These are phyloP conservation scores for Fonsecaea multimorphosa DNA, from an alignment of 2,329 filamentous ascomycete species.

Conservation along the genomic window DNA sequence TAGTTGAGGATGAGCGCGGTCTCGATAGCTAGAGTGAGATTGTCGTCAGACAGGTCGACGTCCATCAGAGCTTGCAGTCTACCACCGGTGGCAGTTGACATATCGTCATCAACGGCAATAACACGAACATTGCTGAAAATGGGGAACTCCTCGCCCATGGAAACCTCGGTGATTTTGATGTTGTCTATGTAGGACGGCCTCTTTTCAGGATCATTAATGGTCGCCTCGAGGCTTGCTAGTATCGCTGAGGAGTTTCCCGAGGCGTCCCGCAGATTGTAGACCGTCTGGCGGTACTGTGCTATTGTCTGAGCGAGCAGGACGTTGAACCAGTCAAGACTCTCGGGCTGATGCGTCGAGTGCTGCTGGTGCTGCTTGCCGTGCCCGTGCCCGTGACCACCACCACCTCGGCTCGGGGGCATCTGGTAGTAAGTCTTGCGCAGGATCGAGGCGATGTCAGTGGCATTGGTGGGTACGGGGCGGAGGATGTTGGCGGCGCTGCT, in stretches of 20 bases:
- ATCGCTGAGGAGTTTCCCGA: conserved; percentile 64
- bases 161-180: conserved; percentile 92
- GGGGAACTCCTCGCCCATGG: conserved; percentile 93
- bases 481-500: conserved; percentile 71
- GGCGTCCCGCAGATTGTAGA: conserved; percentile 77
- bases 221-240: conserved; percentile 79
- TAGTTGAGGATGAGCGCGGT: conserved; percentile 95
- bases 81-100: conserved; percentile 65
- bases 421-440: conserved; percentile 98
- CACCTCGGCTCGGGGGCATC: conserved; percentile 50
- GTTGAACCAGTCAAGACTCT: conserved; percentile 98
- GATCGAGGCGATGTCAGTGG: conserved; percentile 80
- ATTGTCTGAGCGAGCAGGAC: conserved; percentile 96
- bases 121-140: conserved; percentile 98
- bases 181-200: conserved; percentile 92
- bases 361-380: conserved; percentile 42
- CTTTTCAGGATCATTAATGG: conserved; percentile 83
- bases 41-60: conserved; percentile 87
- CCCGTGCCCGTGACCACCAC: conserved; percentile 28
- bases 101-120: conserved; percentile 72
- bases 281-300: conserved; percentile 90
- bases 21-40: conserved; percentile 92
- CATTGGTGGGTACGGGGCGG: conserved; percentile 74
- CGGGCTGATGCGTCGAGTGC: conserved; percentile 84
- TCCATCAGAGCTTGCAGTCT: conserved; percentile 94